Conservation (phyloP, 2,329 filamentous ascomycete genomes). For the Calonectria ilicicola region DNA sequence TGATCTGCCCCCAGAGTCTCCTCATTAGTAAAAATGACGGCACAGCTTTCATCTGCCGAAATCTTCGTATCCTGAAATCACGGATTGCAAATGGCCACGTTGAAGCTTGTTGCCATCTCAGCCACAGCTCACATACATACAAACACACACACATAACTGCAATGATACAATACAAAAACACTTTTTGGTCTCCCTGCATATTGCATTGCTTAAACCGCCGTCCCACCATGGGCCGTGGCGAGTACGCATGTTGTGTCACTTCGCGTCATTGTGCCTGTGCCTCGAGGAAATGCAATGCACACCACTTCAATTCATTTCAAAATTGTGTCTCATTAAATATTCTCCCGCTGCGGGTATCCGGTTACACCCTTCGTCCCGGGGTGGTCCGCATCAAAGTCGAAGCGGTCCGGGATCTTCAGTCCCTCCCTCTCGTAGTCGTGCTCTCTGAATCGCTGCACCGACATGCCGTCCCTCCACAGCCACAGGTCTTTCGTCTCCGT, state of each 20-base stretch:
- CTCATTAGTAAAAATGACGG: not conserved
- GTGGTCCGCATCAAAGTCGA: conserved; percentile 41
- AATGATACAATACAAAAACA: not conserved
- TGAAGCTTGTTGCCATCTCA: not conserved
- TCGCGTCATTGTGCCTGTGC: not conserved
- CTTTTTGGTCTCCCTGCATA: not conserved
- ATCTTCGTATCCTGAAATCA: not conserved
- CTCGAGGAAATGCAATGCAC: not conserved
- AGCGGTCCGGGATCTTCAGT: conserved; percentile 43
- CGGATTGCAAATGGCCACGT: not conserved
- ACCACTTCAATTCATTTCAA: not conserved
- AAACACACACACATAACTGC: too few species aligned
- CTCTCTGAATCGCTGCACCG: conserved; percentile 34
- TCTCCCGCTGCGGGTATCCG: conserved; percentile 21
- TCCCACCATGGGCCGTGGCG: not conserved
- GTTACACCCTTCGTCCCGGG: conserved; percentile 28
- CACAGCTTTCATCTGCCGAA: not conserved
- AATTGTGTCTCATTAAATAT: conserved; percentile 14
- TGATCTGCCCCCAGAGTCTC: not conserved
- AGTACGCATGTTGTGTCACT: not conserved
- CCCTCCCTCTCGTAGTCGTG: conserved; percentile 39
- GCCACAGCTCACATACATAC: not conserved
- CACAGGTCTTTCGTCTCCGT: conserved; percentile 42
- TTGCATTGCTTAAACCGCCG: not conserved
- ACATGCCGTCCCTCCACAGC: conserved; percentile 44